phyloP scores from a whole-genome alignment of 768 basidiomycete genomes.

The Paxillus rubicundulus region DNA sequence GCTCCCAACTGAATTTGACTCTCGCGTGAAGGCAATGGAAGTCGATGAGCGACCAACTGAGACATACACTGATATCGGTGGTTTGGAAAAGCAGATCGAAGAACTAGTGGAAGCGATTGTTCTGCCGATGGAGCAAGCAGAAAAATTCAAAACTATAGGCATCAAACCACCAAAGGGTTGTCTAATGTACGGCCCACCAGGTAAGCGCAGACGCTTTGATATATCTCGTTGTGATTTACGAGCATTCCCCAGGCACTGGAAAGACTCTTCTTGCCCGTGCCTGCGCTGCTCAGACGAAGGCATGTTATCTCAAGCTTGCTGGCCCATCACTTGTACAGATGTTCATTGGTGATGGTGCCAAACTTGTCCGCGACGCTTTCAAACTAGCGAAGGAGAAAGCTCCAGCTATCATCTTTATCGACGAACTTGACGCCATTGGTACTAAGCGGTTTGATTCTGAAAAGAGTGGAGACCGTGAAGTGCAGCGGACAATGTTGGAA shows the following conservation, averaged over 20 bases:
- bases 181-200: conserved; percentile 98
- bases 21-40: conserved; percentile 99
- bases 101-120: conserved; percentile 98
- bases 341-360: conserved; percentile 99
- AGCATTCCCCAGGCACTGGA: conserved; percentile 66
- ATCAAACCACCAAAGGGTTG: conserved; percentile 98
- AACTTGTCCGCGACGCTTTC: conserved; percentile 97
- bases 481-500: conserved; percentile 99
- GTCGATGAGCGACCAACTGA: conserved; percentile 98
- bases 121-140: conserved; percentile 96
- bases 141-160: conserved; percentile 97
- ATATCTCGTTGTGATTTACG: background rate
- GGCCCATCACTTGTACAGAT: conserved; percentile 98
- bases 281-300: conserved; percentile 96
- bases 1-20: conserved; percentile 95
- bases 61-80: conserved; percentile 96
- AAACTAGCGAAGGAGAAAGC: conserved; percentile 98
- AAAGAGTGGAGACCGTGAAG: conserved; percentile 98
- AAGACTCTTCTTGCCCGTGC: conserved; percentile 97
- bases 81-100: conserved; percentile 98
- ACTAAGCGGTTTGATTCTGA: conserved; percentile 99
- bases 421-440: conserved; percentile 97
- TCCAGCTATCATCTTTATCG: conserved; percentile 98
- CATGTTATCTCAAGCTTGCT: conserved; percentile 96
- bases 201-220: conserved; percentile 38